phyloP scores from a whole-genome alignment of 768 basidiomycete species.

The Pleurotus cornucopiae region DNA sequence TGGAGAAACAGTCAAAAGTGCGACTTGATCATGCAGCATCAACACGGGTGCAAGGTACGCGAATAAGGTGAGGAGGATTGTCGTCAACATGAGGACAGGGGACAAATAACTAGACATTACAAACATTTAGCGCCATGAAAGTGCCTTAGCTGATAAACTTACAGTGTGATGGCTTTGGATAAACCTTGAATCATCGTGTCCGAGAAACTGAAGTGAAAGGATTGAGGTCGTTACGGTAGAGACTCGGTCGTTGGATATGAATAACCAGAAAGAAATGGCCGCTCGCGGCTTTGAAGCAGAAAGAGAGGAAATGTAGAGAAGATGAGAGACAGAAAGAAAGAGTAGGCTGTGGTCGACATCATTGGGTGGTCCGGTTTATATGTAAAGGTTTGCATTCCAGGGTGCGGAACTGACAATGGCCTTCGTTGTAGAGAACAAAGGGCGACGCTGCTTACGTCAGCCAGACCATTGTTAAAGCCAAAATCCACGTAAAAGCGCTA shows the following conservation, averaged over 20 bases:
- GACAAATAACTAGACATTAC: constrained; percentile 42
- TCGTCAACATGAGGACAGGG: constrained; percentile 60
- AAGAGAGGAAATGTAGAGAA: not conserved
- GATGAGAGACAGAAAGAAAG: no score
- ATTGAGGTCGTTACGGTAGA: not conserved
- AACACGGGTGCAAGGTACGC: constrained; percentile 64
- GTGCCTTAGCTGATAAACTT: not conserved
- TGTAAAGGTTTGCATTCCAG: no score
- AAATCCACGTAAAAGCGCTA: no score
- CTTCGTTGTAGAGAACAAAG: no score
- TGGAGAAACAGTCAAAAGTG: constrained; percentile 62
- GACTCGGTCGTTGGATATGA: not conserved
- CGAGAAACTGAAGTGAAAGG: not conserved
- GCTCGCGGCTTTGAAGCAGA: not conserved
- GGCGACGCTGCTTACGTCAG: no score
- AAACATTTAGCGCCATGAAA: not conserved
- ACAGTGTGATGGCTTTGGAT: constrained; percentile 59
- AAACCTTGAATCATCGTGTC: constrained; percentile 62
- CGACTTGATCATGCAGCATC: constrained; percentile 56
- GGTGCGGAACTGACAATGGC: no score
- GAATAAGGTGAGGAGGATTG: constrained; percentile 62
- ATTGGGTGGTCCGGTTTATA: no score
- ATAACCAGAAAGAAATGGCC: not conserved
- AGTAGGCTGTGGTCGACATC: no score
- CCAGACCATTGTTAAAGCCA: no score